Conservation (phyloP, 2,329 filamentous ascomycete genomes). For the Aspergillus sp. region DNA sequence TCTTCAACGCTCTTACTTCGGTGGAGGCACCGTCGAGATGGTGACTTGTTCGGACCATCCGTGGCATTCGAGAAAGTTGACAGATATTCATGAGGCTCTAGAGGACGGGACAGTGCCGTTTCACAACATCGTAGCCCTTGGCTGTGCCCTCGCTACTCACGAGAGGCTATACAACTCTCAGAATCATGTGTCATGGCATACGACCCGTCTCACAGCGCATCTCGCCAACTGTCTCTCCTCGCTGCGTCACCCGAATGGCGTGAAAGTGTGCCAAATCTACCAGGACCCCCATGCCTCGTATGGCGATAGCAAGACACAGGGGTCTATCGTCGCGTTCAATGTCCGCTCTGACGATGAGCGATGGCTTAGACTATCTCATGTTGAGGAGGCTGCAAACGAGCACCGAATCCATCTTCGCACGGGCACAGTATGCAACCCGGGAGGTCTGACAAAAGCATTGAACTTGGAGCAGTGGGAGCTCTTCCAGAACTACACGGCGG, state of each 20-base stretch:
- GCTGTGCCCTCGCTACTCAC: slow-evolving; percentile 10
- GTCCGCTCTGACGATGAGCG: slow-evolving; percentile 3
- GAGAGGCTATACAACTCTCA: slow-evolving; percentile 5
- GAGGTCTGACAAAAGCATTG: slow-evolving; percentile 11
- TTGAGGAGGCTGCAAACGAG: slow-evolving; percentile 9
- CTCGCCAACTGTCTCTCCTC: slow-evolving; percentile 3
- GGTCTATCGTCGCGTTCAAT: slow-evolving; percentile 11
- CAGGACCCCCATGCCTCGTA: background rate
- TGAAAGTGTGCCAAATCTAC: slow-evolving; percentile 9
- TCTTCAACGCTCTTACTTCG: slow-evolving; percentile 13
- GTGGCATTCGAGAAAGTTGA: slow-evolving; percentile 13
- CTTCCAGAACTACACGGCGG: slow-evolving; percentile 9
- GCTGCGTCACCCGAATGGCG: slow-evolving; percentile 9
- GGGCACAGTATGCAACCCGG: slow-evolving; percentile 14
- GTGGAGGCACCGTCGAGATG: slow-evolving; percentile 16
- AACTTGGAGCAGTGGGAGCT: slow-evolving; percentile 8
- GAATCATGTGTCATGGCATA: slow-evolving; percentile 7
- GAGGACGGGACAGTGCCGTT: slow-evolving; percentile 15
- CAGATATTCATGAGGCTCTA: slow-evolving; percentile 6
- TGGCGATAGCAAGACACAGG: slow-evolving; percentile 8
- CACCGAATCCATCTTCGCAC: slow-evolving; percentile 15
- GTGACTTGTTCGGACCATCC: slow-evolving; percentile 6
- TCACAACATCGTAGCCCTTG: slow-evolving; percentile 12
- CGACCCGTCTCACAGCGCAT: slow-evolving; percentile 1
- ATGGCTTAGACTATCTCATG: slow-evolving; percentile 8